Conservation (phyloP, 2,329 filamentous ascomycete genomes). For the Lanzia echinophila region DNA sequence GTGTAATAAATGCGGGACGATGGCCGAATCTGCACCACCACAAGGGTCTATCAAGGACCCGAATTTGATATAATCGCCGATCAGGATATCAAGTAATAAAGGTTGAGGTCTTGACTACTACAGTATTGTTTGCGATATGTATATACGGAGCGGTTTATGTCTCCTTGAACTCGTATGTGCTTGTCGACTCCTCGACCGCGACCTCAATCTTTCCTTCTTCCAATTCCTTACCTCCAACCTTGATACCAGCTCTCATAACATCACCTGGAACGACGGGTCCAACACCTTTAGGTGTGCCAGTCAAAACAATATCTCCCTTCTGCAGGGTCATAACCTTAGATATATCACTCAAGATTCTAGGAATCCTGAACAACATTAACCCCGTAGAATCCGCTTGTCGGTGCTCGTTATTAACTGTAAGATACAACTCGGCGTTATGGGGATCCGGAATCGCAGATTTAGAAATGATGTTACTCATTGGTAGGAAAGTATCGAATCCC, state of each 20-base stretch:
- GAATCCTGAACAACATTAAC: slow-evolving; percentile 89
- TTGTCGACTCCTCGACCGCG: slow-evolving; percentile 69
- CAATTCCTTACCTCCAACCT: slow-evolving; percentile 72
- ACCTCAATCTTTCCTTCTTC: slow-evolving; percentile 83
- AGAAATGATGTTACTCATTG: slow-evolving; percentile 73
- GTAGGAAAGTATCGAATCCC: slow-evolving; percentile 96
- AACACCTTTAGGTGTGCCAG: slow-evolving; percentile 96
- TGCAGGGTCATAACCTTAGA: slow-evolving; percentile 91
- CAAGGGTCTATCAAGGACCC: slow-evolving; percentile 53
- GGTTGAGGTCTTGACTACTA: not conserved
- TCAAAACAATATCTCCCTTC: slow-evolving; percentile 86
- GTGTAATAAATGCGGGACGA: slow-evolving; percentile 67
- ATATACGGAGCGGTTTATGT: slow-evolving; percentile 40
- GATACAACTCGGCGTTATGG: slow-evolving; percentile 78
- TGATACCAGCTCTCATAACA: slow-evolving; percentile 76
- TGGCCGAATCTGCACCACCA: slow-evolving; percentile 66
- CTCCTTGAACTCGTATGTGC: slow-evolving; percentile 70
- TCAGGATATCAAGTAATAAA: not conserved
- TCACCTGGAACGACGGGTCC: slow-evolving; percentile 81
- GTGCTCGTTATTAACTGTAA: slow-evolving; percentile 73
- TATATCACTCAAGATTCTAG: slow-evolving; percentile 81
- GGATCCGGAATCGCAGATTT: slow-evolving; percentile 79
- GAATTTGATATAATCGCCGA: slow-evolving; percentile 37
- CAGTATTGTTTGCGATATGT: not conserved
- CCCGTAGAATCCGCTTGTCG: slow-evolving; percentile 85